phyloP scores from a whole-genome alignment of 805 yeast species.

The Suhomyces prunicola region DNA sequence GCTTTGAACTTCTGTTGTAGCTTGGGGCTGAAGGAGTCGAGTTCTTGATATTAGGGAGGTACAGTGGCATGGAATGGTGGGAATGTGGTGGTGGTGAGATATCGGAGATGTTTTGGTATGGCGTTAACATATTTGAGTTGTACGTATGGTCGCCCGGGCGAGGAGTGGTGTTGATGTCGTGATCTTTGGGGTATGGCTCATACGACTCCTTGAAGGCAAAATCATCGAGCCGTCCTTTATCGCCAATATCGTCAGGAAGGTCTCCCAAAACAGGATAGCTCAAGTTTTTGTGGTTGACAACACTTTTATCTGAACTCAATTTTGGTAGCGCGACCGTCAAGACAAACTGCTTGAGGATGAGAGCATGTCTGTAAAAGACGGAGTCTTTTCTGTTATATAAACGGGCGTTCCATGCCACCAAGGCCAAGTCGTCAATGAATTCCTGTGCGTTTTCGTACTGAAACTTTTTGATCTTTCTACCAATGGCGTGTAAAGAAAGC shows the following conservation, averaged over 20 bases:
- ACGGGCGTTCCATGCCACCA: slow-evolving; percentile 87
- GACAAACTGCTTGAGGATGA: slow-evolving; percentile 52
- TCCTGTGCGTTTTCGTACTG: slow-evolving; percentile 61
- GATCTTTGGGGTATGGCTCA: slow-evolving; percentile 1
- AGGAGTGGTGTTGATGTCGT: slow-evolving; percentile 4
- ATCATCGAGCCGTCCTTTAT: slow-evolving; percentile 9
- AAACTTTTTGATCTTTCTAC: slow-evolving; percentile 51
- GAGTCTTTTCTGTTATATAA: slow-evolving; percentile 74
- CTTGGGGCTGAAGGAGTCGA: neutral
- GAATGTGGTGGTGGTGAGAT: neutral
- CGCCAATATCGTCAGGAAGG: slow-evolving; percentile 48
- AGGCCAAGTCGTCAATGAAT: slow-evolving; percentile 74
- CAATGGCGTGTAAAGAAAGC: slow-evolving; percentile 73
- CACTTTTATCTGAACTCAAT: slow-evolving; percentile 40
- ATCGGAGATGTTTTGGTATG: slow-evolving; percentile 2
- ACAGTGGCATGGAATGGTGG: neutral
- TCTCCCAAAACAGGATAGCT: slow-evolving; percentile 67
- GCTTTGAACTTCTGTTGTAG: slow-evolving; percentile 4
- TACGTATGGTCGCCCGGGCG: neutral
- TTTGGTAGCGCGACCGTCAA: slow-evolving; percentile 46
- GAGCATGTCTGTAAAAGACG: slow-evolving; percentile 65
- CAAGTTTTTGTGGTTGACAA: slow-evolving; percentile 35
- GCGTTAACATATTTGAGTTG: slow-evolving; percentile 1
- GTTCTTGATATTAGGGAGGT: neutral
- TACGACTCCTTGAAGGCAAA: slow-evolving; percentile 8